Percentiles rank a stretch among this genome's conserved stretches.
These are phyloP conservation scores for Xylaria telfairii DNA, from an alignment of 495 filamentous ascomycete species.

Conservation along the genomic window DNA sequence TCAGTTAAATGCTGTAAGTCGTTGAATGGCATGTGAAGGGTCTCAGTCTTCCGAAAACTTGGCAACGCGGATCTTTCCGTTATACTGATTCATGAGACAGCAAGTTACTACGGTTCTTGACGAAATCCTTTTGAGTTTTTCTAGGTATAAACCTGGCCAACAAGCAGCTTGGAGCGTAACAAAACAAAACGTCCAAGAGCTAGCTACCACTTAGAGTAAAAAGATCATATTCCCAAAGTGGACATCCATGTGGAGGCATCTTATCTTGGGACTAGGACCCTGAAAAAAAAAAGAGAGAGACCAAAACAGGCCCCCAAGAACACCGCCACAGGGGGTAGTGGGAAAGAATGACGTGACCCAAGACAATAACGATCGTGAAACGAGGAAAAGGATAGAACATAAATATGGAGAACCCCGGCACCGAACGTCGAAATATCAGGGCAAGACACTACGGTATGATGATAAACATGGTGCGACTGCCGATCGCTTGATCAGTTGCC, in stretches of 20 bases:
- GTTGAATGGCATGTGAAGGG: not conserved
- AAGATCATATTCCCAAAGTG: not conserved
- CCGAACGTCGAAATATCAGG: constrained; percentile 13
- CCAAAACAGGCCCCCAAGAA: no score
- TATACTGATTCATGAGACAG: not conserved
- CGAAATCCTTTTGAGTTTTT: no score
- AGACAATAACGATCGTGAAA: constrained; percentile 6
- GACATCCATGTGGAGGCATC: constrained; percentile 3
- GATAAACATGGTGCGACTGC: constrained; percentile 19
- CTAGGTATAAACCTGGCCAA: not conserved
- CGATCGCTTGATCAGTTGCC: constrained; percentile 7
- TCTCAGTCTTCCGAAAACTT: not conserved
- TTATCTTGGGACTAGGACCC: not conserved
- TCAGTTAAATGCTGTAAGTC: no score
- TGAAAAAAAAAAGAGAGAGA: not conserved
- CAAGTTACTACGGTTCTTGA: not conserved
- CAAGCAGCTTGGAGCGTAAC: not conserved
- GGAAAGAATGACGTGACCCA: constrained; percentile 1
- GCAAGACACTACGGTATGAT: not conserved
- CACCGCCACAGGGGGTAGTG: not conserved
- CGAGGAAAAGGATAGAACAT: not conserved
- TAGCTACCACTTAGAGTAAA: no score
- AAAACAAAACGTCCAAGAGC: not conserved
- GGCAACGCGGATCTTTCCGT: not conserved
- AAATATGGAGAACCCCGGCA: constrained; percentile 7